Base-by-base conservation (phyloP, 768 basidiomycete species). In the Leucogyrophana mollusca region DNA sequence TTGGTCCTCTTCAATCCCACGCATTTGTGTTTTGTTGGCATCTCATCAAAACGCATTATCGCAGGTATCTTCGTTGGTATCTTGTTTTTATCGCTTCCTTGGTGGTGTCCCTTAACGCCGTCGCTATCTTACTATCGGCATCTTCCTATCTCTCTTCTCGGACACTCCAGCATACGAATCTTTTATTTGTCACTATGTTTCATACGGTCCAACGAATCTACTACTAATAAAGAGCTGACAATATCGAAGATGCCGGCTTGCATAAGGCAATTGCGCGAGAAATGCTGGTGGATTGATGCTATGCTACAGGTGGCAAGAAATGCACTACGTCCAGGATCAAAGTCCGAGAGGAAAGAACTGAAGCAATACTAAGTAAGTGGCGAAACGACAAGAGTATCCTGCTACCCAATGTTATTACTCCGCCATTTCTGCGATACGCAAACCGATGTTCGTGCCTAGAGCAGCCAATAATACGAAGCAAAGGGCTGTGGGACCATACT, bases 401-500 rank as follows among this genome's bases (percentile, higher is more conserved):
- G 8, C 35, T 37, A 37, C 16, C 35, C 35, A 37, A 23, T 23
- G 24, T 3, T 23, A 17, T 30, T 18, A 17, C 23, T 37, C 9
- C 43, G 51, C 17, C 74, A 86, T 74, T 63, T 88, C 82, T 10
- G 73, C 64, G 45, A 82, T 56, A 46, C 90, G 72, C 56, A 93
- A 64, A 17, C 75, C 85, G 52, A 94, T 78, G 59, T 94, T 94
- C 51, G 84, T 78, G 17, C 77, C 76, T 42, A 94, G 65, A 14
- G 90, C 88, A 27, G 73, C 67, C 46, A 88, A 77, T 35, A 96
- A 65, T 33, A 85, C 74, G 20, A 80, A 53, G 53, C 87, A 90
- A 18, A 95, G 70, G 4, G 84, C 60, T 1, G 86, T 89, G 30
- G 92, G 91, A 0, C 92, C 90, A 52, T 85, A 91, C 67, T 84